These are phyloP conservation scores for Deakozyma indianensis DNA, from an alignment of 805 yeast species.

Conservation along the genomic window DNA sequence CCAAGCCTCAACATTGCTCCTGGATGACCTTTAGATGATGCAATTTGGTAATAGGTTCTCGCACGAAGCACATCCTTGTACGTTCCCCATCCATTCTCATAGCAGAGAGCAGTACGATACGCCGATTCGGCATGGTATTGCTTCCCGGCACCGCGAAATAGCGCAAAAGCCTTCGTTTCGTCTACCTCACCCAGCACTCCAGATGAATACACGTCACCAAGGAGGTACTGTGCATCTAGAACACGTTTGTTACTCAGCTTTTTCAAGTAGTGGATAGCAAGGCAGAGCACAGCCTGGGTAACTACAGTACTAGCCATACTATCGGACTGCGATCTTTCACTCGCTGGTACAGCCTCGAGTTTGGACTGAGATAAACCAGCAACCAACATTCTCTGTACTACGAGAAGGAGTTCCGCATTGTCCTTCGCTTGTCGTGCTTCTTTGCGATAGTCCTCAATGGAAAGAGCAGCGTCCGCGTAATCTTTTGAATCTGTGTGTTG, in stretches of 20 bases:
- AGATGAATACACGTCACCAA: conserved; percentile 80
- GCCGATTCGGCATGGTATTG: conserved; percentile 87
- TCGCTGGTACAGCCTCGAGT: no score
- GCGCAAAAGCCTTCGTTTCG: conserved; percentile 61
- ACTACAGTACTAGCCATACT: no score
- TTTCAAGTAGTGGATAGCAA: conserved; percentile 55
- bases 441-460: no score
- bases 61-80: conserved; percentile 79
- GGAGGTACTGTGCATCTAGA: conserved; percentile 77
- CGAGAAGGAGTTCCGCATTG: no score
- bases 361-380: no score
- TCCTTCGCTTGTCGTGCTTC: no score
- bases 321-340: no score
- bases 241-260: conserved; percentile 66
- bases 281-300: conserved; percentile 70
- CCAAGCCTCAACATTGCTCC: conserved; percentile 96
- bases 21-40: conserved; percentile 85
- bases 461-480: no score
- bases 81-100: conserved; percentile 89
- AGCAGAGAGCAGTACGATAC: conserved; percentile 80
- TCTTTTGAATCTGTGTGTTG: no score
- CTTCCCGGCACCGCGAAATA: conserved; percentile 84
- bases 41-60: conserved; percentile 65
- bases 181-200: conserved; percentile 75
- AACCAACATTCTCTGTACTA: no score